Conservation (phyloP, 371 early-diverging fungal species). For the Funneliformis caledonium region DNA sequence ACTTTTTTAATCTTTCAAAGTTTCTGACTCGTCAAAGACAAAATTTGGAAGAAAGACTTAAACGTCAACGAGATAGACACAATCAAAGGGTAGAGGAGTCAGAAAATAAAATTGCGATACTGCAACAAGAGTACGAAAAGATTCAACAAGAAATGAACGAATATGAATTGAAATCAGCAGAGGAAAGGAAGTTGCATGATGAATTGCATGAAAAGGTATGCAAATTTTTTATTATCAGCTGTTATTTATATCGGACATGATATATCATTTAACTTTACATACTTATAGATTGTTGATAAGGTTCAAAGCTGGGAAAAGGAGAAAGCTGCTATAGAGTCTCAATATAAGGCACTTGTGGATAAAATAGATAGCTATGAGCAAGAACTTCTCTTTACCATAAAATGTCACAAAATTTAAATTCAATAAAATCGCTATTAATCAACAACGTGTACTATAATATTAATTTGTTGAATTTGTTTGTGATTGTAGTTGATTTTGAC, state of each 20-base stretch:
- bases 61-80: constrained; percentile 12
- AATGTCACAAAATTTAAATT: background rate
- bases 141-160: constrained; percentile 12
- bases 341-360: constrained; percentile 14
- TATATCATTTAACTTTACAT: background rate
- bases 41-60: constrained; percentile 17
- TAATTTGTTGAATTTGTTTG: constrained; percentile 1
- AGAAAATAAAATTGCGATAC: background rate
- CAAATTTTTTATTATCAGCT: background rate
- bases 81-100: constrained; percentile 13
- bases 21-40: constrained; percentile 13
- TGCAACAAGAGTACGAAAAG: constrained; percentile 6
- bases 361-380: constrained; percentile 12
- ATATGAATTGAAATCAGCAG: constrained; percentile 18
- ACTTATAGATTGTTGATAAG: background rate
- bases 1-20: background rate
- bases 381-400: background rate
- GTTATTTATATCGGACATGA: background rate
- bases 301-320: constrained; percentile 18
- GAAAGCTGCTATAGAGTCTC: constrained; percentile 1
- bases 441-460: background rate
- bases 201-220: constrained; percentile 2
- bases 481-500: background rate
- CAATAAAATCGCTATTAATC: background rate
- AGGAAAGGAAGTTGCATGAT: background rate